Evolutionary conservation across 169 alveolate genomes (phyloP).

Genomic region (Eimeria brunetti): DNA sequence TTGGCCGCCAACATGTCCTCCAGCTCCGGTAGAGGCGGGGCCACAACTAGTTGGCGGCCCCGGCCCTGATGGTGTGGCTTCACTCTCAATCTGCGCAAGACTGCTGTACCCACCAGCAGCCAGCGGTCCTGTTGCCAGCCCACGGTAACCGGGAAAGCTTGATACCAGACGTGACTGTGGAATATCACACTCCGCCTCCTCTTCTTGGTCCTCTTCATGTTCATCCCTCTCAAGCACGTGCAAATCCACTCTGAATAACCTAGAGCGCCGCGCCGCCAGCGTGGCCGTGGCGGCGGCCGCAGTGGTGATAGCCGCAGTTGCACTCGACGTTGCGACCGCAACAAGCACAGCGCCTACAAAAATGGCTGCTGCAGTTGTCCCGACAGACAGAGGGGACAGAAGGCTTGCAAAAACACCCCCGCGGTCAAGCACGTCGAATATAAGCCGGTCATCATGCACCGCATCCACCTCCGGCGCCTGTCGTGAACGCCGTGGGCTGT

Average conservation of each 20-base stretch:
- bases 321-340: constrained; percentile 66
- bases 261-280: constrained; percentile 68
- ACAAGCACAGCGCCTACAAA: constrained; percentile 67
- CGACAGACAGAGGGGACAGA: constrained; percentile 50
- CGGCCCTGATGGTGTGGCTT: background rate
- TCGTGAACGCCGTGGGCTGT: constrained; percentile 12
- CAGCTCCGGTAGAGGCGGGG: background rate
- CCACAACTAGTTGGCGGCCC: constrained; percentile 22
- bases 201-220: constrained; percentile 73
- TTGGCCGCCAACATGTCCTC: background rate
- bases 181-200: constrained; percentile 20
- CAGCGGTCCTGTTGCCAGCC: constrained; percentile 7
- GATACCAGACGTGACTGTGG: constrained; percentile 9
- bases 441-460: background rate
- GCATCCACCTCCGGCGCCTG: constrained; percentile 60
- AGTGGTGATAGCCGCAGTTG: constrained; percentile 68
- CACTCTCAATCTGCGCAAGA: constrained; percentile 6
- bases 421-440: constrained; percentile 60
- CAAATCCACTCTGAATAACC: constrained; percentile 58
- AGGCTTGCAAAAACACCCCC: constrained; percentile 57
- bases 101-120: background rate
- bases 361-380: constrained; percentile 67
- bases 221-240: constrained; percentile 67
- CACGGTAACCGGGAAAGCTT: constrained; percentile 10
- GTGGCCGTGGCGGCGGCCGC: constrained; percentile 78